A percentile compares a stretch with the other conserved stretches of the same genome.
Conservation (phyloP, 139 green algal species). For the Eudorina sp. region DNA sequence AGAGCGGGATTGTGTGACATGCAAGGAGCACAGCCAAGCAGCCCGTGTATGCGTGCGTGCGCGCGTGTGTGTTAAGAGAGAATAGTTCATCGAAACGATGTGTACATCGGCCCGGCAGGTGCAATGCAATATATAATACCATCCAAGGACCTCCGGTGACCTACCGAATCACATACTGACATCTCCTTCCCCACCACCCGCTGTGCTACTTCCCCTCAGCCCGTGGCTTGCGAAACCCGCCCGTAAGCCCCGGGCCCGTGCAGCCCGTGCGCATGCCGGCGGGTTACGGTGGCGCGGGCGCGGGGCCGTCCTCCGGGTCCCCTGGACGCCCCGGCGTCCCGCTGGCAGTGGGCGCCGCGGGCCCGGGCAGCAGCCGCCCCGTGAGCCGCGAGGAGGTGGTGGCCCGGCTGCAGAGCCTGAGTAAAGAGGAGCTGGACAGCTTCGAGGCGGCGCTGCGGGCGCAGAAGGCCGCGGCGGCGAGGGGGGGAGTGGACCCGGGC, state of each 20-base stretch:
- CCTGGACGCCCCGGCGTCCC: neutral
- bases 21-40: too few species aligned
- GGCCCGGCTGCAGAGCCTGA: constrained; percentile 47
- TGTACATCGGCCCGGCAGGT: too few species aligned
- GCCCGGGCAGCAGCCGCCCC: neutral
- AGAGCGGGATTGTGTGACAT: too few species aligned
- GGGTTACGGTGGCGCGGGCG: neutral
- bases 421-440: constrained; percentile 49
- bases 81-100: too few species aligned
- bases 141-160: too few species aligned
- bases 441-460: constrained; percentile 46
- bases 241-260: constrained; percentile 12
- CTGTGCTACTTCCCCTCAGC: neutral
- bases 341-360: constrained; percentile 17
- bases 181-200: too few species aligned
- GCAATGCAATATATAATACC: too few species aligned
- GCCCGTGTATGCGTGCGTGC: too few species aligned
- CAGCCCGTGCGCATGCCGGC: constrained; percentile 39
- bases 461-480: constrained; percentile 40
- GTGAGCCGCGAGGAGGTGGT: constrained; percentile 50
- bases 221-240: constrained; percentile 19
- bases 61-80: too few species aligned
- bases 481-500: neutral
- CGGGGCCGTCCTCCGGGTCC: neutral
- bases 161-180: too few species aligned